phyloP scores from a whole-genome alignment of 441 rosid species.

The Adansonia rubrostipa region DNA sequence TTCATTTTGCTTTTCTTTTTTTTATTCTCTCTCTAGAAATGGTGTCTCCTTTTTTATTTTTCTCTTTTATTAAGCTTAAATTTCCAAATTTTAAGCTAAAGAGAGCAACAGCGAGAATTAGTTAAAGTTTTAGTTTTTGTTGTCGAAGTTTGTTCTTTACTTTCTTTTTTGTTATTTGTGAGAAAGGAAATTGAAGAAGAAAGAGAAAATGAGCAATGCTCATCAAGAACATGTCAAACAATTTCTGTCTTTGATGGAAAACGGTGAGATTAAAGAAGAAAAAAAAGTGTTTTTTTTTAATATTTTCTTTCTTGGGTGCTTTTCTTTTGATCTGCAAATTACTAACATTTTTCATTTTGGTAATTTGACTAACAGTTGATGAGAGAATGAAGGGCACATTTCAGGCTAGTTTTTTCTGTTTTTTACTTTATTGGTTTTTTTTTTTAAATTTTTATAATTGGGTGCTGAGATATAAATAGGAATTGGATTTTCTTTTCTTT shows the following conservation, averaged over 20 bases:
- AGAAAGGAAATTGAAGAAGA: constrained; percentile 4
- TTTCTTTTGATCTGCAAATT: constrained; percentile 28
- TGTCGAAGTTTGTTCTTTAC: constrained; percentile 12
- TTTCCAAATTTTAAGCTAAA: constrained; percentile 19
- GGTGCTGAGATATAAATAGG: constrained; percentile 11
- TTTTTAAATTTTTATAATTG: constrained; percentile 12
- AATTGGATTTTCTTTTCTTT: background rate
- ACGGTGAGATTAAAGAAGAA: constrained; percentile 53
- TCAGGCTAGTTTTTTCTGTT: constrained; percentile 56
- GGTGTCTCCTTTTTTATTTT: background rate
- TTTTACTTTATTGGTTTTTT: background rate
- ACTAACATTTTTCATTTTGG: constrained; percentile 4
- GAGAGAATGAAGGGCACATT: constrained; percentile 67
- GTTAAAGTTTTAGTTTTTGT: constrained; percentile 21
- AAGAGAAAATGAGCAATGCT: constrained; percentile 46
- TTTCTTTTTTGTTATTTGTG: constrained; percentile 7
- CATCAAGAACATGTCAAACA: constrained; percentile 48
- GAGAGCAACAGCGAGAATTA: background rate
- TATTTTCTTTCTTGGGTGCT: constrained; percentile 24
- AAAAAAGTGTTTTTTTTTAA: background rate
- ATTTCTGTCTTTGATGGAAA: constrained; percentile 66
- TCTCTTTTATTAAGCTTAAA: background rate
- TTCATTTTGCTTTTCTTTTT: background rate
- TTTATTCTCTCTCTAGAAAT: background rate
- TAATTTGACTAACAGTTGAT: constrained; percentile 59